Conservation (phyloP, 257 asterid genomes). For the Voacanga thouarsii region DNA sequence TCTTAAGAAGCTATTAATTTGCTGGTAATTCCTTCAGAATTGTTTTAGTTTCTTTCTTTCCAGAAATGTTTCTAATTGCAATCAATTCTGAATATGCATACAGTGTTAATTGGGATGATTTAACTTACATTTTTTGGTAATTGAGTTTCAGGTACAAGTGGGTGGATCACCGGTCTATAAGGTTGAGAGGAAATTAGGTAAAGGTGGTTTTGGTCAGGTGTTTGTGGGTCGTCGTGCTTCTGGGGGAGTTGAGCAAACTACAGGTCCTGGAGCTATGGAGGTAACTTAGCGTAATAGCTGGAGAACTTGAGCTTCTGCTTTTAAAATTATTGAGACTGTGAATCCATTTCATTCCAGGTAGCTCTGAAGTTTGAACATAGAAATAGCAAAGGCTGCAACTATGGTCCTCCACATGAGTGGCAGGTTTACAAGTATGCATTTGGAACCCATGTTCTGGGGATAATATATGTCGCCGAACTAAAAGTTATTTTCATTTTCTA, state of each 20-base stretch:
- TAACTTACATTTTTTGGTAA: conserved; percentile 3
- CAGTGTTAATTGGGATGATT: background rate
- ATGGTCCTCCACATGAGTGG: conserved; percentile 52
- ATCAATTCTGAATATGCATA: background rate
- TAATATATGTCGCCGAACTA: background rate
- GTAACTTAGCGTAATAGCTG: conserved; percentile 13
- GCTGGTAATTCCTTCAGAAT: background rate
- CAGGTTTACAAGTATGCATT: conserved; percentile 45
- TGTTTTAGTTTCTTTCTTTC: background rate
- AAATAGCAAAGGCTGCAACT: conserved; percentile 50
- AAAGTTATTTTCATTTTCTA: background rate
- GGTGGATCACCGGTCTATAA: conserved; percentile 43
- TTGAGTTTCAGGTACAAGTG: conserved; percentile 41
- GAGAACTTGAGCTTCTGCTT: background rate
- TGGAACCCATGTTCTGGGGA: background rate
- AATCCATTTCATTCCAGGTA: conserved; percentile 22
- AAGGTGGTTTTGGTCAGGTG: conserved; percentile 54
- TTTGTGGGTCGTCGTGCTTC: conserved; percentile 43
- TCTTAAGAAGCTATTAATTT: background rate
- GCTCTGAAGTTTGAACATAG: conserved; percentile 51
- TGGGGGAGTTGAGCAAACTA: conserved; percentile 26
- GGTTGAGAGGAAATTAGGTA: conserved; percentile 47
- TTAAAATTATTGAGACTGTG: background rate
- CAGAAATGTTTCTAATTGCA: background rate
- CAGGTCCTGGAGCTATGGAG: conserved; percentile 39